These are phyloP conservation scores for Ogataea thermomethanolica DNA, from an alignment of 805 yeast species.

Conservation along the genomic window DNA sequence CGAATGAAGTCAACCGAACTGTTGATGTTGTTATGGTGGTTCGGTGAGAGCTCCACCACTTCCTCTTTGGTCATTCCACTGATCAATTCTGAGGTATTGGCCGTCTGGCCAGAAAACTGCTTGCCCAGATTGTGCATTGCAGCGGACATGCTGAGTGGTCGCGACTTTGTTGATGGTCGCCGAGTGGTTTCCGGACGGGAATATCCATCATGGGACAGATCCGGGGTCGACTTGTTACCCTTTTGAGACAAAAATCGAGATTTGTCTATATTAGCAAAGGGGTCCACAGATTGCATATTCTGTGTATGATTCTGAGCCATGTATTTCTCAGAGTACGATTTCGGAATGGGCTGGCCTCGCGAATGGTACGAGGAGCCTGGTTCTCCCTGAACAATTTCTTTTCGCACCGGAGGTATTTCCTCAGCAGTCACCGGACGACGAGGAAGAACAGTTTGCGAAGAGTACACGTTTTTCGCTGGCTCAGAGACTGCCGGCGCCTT, in stretches of 20 bases:
- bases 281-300: constrained; percentile 29
- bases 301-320: constrained; percentile 2
- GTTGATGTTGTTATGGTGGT: constrained; percentile 27
- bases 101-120: constrained; percentile 10
- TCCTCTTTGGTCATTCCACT: constrained; percentile 32
- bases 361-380: neutral
- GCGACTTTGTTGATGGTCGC: constrained; percentile 8
- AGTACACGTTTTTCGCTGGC: neutral
- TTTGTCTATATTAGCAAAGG: constrained; percentile 42
- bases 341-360: constrained; percentile 14
- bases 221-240: constrained; percentile 12
- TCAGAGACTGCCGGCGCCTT: constrained; percentile 15
- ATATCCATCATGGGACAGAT: constrained; percentile 2
- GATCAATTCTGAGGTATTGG: constrained; percentile 27
- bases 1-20: constrained; percentile 39
- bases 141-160: constrained; percentile 38
- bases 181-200: constrained; percentile 2
- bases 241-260: constrained; percentile 30
- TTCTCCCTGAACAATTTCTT: constrained; percentile 13
- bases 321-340: constrained; percentile 17
- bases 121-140: constrained; percentile 18
- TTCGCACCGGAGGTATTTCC: constrained; percentile 17
- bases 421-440: constrained; percentile 3
- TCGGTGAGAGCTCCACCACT: constrained; percentile 32
- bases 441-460: constrained; percentile 1